Evolutionary conservation across 768 basidiomycete species (phyloP), one percentile per base, ranked within the genome.

Genomic region (Paxillus rubicundulus): DNA sequence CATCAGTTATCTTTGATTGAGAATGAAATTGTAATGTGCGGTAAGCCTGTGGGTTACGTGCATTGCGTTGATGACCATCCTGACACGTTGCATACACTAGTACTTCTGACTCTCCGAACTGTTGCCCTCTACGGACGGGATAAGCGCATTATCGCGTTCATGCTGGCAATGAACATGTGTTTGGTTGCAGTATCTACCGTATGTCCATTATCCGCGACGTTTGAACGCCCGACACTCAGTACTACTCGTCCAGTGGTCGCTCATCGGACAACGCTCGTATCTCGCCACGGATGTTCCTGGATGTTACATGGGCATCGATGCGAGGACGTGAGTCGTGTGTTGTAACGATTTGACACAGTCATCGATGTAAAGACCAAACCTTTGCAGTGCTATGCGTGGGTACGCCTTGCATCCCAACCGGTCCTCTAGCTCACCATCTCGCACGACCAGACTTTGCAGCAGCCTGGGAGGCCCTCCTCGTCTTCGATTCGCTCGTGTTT

Each of bases 391-490:
- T 45, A 52, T 47, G 7, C 52, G 24, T 48, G 24, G 18, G 48
- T 57, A 52, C n/a, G 20, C 14, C 16, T 13, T 14, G 4, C 36
- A 28, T 27, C 40, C 18, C 10, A 27, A 12, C 36, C 27, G 32
- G 8, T 14, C 34, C 50, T 34, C n/a, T 12, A 38, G 10, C 42
- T 38, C 17, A 38, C 17, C 17, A 17, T 38, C 12, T 38, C 6
- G 8, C 37, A 18, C 37, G 17, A 18, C 9, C 49, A 73, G 72
- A 49, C 16, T 24, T 67, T 8, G 70, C 71, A 16, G 56, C 61
- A 16, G 60, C 77, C 17, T 82, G 81, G 80, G 79, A 81, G 57
- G 75, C 77, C 1, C 70, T 81, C 5, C 77, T 80, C 49, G 56
- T 73, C 1, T 81, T 75, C 52, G 82, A 84, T 58, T 50, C 69